A percentile compares a stretch with the other conserved stretches of the same genome.
phyloP scores from a whole-genome alignment of 805 yeast species.

The Candida endomychidarum region DNA sequence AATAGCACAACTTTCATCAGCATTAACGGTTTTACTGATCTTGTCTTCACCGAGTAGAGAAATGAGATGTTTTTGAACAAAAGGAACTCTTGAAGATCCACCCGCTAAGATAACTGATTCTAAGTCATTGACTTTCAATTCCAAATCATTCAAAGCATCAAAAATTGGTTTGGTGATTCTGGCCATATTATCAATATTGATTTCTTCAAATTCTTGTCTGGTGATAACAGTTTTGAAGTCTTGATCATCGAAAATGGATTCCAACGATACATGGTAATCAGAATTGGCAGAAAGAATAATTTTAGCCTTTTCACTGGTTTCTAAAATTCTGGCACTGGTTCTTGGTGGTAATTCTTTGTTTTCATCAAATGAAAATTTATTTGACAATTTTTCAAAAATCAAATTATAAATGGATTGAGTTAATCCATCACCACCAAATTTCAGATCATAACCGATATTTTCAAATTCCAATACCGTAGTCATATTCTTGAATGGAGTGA shows the following conservation, averaged over 20 bases:
- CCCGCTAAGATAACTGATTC: slow-evolving; percentile 79
- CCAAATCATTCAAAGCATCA: slow-evolving; percentile 44
- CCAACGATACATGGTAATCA: slow-evolving; percentile 77
- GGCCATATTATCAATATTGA: slow-evolving; percentile 41
- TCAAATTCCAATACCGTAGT: slow-evolving; percentile 56
- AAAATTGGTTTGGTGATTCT: slow-evolving; percentile 56
- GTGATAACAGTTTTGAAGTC: slow-evolving; percentile 71
- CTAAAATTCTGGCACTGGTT: slow-evolving; percentile 66
- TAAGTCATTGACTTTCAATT: slow-evolving; percentile 36
- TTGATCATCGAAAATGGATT: slow-evolving; percentile 66
- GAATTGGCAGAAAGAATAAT: slow-evolving; percentile 81
- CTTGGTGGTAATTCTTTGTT: slow-evolving; percentile 51
- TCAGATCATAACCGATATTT: slow-evolving; percentile 67
- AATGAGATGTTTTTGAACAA: slow-evolving; percentile 64
- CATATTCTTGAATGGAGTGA: slow-evolving; percentile 45
- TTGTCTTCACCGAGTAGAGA: slow-evolving; percentile 50
- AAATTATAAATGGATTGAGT: slow-evolving; percentile 65
- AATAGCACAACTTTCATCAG: slow-evolving; percentile 91
- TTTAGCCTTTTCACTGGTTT: slow-evolving; percentile 88
- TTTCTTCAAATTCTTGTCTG: slow-evolving; percentile 78
- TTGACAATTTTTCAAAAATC: slow-evolving; percentile 58
- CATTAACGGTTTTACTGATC: slow-evolving; percentile 82
- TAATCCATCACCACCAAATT: slow-evolving; percentile 73
- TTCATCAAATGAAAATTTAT: slow-evolving; percentile 33
- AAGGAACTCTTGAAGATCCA: slow-evolving; percentile 89